Base-by-base conservation (phyloP, 768 basidiomycete species). In the Boletus bicolor region DNA sequence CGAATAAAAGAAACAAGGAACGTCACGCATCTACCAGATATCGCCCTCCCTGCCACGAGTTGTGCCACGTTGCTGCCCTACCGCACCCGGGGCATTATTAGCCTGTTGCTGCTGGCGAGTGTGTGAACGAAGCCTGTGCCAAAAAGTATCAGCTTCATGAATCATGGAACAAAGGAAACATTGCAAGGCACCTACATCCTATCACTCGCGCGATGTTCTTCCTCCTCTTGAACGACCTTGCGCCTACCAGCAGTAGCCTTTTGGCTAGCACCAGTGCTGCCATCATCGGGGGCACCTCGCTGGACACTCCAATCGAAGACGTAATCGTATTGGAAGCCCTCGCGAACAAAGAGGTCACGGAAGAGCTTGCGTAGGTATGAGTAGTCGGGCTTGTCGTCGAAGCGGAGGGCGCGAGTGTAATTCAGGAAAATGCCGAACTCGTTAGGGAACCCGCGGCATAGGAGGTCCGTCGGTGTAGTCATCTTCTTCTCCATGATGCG, bases 401-500 rank as follows among this genome's bases (percentile, higher is more conserved):
- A 99, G 68, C 96, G 93, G 56, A 99, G 89, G 42, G 96, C 95
- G 54, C 97, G 93, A 58, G 95, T 96, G 77, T 98, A 99, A 79
- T 98, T 99, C 68, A 99, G 79, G 83, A 98, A 98, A 65, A 98
- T 97, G 41, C 94, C 96, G 62, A 98, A 97, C 77, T 99, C 97
- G 79, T 94, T 95, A 58, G 97, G 96, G 84, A 97, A 98, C n/a
- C 93, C 94, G 63, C 96, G 94, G 79, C 96, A 98, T 30, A 99
- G 85, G 55, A 96, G 80, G 72, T 98, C 94, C 49, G 92, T 95
- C 14, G 94, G 92, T 0, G 94, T 97, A 37, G 97, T 98, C 94
- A 99, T 98, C 85, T 99, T 99, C 85, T 99, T 99, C 78, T 99
- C 97, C 97, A 99, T 99, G 79, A 99, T 99, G 57, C 97, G 89